A percentile compares a stretch with the other conserved stretches of the same genome.
These are phyloP conservation scores for Thelonectria blattea DNA, from an alignment of 2,329 filamentous ascomycete genomes.

Conservation along the genomic window DNA sequence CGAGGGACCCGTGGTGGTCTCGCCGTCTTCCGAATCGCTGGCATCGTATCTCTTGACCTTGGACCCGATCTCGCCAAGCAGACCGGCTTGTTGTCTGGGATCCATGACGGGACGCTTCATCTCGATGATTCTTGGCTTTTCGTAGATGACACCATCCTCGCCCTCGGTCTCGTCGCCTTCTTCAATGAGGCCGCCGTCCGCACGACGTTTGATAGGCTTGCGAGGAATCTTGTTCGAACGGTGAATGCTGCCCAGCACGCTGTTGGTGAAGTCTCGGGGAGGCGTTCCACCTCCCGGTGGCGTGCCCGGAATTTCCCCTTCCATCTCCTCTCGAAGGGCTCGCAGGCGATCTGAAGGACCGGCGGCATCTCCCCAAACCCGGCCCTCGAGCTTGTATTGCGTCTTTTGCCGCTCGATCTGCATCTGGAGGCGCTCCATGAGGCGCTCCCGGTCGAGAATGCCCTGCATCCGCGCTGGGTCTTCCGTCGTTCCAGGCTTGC, in stretches of 20 bases:
- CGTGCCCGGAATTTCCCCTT: conserved; percentile 59
- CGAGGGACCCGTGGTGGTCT: conserved; percentile 74
- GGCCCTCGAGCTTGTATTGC: conserved; percentile 94
- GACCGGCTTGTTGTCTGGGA: conserved; percentile 70
- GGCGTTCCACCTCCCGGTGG: conserved; percentile 58
- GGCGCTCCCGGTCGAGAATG: conserved; percentile 87
- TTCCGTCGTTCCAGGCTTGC: conserved; percentile 59
- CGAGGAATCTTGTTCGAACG: conserved; percentile 63
- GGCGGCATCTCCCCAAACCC: conserved; percentile 81
- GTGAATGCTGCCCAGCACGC: conserved; percentile 75
- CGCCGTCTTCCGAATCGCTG: conserved; percentile 74
- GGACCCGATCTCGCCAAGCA: conserved; percentile 72
- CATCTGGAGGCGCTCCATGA: conserved; percentile 93
- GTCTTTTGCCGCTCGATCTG: conserved; percentile 97
- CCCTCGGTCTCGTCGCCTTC: conserved; percentile 58
- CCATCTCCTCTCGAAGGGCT: conserved; percentile 94
- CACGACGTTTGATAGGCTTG: conserved; percentile 54
- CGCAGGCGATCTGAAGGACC: conserved; percentile 91
- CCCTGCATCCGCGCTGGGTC: conserved; percentile 84
- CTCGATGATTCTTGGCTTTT: conserved; percentile 81
- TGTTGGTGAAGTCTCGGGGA: conserved; percentile 70
- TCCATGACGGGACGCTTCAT: conserved; percentile 73
- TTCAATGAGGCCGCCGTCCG: conserved; percentile 52
- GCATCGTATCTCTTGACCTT: conserved; percentile 77
- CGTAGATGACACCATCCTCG: conserved; percentile 63